Conservation (phyloP, 2,329 filamentous ascomycete genomes). For the Colletotrichum siamense region DNA sequence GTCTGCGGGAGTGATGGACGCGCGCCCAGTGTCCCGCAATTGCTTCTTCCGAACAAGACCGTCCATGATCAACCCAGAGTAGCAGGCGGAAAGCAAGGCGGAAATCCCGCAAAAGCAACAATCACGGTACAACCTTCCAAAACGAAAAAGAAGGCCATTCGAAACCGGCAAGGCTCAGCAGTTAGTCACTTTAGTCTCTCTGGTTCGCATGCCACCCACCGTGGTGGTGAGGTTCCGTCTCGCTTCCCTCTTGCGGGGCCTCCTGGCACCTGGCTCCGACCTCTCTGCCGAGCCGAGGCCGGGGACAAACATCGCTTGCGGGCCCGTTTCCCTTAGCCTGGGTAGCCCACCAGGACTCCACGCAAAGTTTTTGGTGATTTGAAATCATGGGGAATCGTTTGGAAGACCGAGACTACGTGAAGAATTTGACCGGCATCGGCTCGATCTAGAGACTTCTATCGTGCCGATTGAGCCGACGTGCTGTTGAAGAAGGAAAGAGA, state of each 20-base stretch:
- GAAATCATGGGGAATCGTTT: neutral
- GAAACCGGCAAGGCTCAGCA: neutral
- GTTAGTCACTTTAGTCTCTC: neutral
- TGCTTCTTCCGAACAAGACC: neutral
- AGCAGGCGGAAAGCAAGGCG: neutral
- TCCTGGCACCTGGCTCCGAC: neutral
- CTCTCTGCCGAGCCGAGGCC: slow-evolving; percentile 2
- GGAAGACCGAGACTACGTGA: neutral
- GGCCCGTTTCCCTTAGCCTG: neutral
- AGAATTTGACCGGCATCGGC: neutral
- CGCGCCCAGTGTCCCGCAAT: neutral
- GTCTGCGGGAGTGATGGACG: neutral
- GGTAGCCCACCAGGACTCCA: neutral
- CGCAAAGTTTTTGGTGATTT: neutral
- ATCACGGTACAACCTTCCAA: neutral
- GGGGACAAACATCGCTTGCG: neutral
- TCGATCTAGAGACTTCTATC: neutral
- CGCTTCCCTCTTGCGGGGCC: neutral
- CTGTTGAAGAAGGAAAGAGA: neutral
- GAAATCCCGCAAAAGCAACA: neutral
- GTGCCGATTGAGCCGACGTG: neutral
- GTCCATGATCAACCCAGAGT: neutral
- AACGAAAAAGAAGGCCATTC: neutral
- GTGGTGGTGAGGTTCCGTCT: neutral
- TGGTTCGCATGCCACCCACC: neutral